Conservation (phyloP, 257 asterid species). For the Gardenia jasminoides region DNA sequence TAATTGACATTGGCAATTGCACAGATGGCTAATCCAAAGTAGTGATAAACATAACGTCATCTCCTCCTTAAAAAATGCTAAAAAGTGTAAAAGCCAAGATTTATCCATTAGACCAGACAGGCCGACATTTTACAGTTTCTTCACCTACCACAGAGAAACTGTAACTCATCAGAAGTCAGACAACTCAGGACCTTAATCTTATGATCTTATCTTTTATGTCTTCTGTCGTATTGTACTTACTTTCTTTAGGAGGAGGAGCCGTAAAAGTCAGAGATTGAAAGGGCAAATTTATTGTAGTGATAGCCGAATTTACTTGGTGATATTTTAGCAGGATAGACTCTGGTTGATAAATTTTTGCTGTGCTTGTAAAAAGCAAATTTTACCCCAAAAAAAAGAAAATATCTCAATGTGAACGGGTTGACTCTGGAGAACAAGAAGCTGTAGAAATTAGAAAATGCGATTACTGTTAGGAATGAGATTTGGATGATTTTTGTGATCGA, state of each 20-base stretch:
- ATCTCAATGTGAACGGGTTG: background rate
- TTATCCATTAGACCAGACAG: conserved; percentile 11
- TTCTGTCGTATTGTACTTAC: no score
- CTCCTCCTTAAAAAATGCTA: background rate
- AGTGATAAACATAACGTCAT: background rate
- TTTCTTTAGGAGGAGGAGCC: no score
- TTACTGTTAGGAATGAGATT: background rate
- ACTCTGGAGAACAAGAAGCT: background rate
- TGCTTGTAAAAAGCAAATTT: background rate
- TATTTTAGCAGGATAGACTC: no score
- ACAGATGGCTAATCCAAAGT: no score
- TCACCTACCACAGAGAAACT: conserved; percentile 14
- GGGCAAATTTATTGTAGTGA: no score
- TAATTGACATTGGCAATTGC: no score
- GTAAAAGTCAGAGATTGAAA: no score
- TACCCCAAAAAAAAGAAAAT: no score
- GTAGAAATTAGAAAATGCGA: background rate
- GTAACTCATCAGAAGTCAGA: background rate
- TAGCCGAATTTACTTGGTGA: no score
- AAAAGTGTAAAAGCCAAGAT: background rate
- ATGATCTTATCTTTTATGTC: no score
- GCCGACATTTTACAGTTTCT: background rate
- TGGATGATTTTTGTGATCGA: background rate
- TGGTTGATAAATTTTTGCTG: no score
- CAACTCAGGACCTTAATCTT: no score